phyloP scores from a whole-genome alignment of 2,329 filamentous ascomycete species.

The Ceratocystis cacaofunesta region DNA sequence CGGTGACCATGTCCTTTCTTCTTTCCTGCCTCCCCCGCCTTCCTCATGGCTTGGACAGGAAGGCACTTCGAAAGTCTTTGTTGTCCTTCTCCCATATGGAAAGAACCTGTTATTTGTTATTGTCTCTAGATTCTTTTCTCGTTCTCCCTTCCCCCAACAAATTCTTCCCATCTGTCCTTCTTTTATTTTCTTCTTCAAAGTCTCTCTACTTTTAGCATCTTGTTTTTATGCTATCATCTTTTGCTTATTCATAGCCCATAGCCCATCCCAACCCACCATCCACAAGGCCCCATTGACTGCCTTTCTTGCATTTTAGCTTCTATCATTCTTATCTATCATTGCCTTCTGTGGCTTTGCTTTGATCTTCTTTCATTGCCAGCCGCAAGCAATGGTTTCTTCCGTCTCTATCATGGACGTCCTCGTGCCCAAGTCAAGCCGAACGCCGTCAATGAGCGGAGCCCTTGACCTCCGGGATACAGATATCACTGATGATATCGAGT shows the following conservation, averaged over 20 bases:
- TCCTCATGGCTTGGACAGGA: background rate
- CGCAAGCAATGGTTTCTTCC: background rate
- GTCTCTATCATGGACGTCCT: conserved; percentile 8
- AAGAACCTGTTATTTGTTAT: conserved; percentile 1
- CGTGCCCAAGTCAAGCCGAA: conserved; percentile 10
- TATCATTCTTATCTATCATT: background rate
- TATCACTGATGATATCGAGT: conserved; percentile 16
- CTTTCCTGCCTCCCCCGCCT: background rate
- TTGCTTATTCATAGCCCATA: conserved; percentile 2
- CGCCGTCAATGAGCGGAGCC: conserved; percentile 13
- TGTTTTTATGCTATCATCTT: background rate
- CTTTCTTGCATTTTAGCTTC: conserved; percentile 10
- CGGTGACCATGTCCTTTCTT: background rate
- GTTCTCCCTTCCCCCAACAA: background rate
- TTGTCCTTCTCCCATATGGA: background rate
- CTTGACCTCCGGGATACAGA: conserved; percentile 16
- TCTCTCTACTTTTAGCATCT: background rate
- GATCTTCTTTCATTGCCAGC: background rate
- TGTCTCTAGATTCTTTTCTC: background rate
- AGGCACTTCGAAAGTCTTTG: background rate
- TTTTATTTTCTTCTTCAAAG: background rate
- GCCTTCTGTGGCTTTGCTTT: background rate
- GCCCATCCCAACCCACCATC: background rate
- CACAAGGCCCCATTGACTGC: conserved; percentile 1
- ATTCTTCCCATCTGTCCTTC: background rate